Base-by-base conservation (phyloP, 164 flowering plant species). In the Amborella trichopoda region DNA sequence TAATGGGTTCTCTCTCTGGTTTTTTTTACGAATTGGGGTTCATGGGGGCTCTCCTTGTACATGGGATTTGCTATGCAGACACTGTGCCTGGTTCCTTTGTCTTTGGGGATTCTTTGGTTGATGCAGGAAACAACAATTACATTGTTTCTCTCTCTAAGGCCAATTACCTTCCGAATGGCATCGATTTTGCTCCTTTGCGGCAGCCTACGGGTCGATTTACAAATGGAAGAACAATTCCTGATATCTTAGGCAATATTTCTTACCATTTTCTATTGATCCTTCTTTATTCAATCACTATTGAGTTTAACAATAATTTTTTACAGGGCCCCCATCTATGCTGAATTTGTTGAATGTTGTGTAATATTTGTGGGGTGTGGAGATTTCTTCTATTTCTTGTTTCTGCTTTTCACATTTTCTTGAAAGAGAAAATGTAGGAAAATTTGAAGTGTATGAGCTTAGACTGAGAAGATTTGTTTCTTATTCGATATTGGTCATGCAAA, bases 41-140 rank as follows among this genome's bases (percentile, higher is more conserved):
- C 16, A 24, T 21, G n/a, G 24, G 16, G 11, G n/a, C 22, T 50
- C 12, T 49, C 49, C 5, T 14, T 34, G 16, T 20, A 40, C 19
- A 51, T 28, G 54, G 49, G 16, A 9, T 21, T 12, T 63, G 69
- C 42, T 50, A 43, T 22, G 66, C 57, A 11, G 22, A 50, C 2
- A 36, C 24, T 10, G 9, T 58, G 46, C 72, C 83, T n/a, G 77
- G 86, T 5, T 64, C 50, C 40, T 87, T 76, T 60, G 64, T 83
- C 1, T 80, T 87, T 30, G 96, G 96, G 6, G 94, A 87, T 60
- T 87, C 96, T 0, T 48, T 83, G 55, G 83, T 81, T 47, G 96
- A 87, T 48, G 74, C 34, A 1, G 94, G 96, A 39, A 87, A 87
- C 68, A 87, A 87, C 54, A 77, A 87, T 67, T 87, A 78, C 66